Conservation (phyloP, 768 basidiomycete genomes). For the Podaxis sp. region DNA sequence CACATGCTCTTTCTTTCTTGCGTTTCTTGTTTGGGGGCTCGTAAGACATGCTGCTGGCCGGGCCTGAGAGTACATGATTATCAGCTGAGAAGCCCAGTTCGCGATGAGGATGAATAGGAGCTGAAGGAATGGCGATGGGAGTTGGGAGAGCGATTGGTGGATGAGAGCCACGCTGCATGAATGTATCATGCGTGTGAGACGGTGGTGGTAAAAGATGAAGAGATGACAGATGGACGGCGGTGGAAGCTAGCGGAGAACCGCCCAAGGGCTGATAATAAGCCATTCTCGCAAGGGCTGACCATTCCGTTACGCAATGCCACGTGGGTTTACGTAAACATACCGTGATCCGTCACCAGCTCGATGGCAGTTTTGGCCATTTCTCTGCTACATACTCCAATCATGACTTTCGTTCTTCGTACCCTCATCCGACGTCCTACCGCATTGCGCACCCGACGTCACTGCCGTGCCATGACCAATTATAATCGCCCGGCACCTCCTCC, state of each 20-base stretch:
- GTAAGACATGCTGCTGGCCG: not conserved
- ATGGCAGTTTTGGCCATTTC: not conserved
- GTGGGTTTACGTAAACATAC: not conserved
- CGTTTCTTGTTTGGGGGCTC: constrained; percentile 29
- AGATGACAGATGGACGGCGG: not conserved
- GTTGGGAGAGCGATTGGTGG: constrained; percentile 1
- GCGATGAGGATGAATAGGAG: constrained; percentile 2
- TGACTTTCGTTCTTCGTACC: not conserved
- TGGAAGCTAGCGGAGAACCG: not conserved
- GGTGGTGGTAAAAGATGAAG: not conserved
- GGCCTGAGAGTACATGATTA: not conserved
- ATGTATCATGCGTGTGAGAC: not conserved
- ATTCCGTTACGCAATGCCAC: constrained; percentile 8
- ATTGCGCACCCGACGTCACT: not conserved
- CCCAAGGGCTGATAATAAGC: not conserved
- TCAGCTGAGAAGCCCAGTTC: not conserved
- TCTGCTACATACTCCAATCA: not conserved
- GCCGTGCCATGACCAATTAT: constrained; percentile 29
- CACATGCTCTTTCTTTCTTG: constrained; percentile 54
- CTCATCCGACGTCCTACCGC: not conserved
- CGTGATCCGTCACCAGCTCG: not conserved
- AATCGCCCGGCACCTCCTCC: constrained; percentile 69
- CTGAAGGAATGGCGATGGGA: constrained; percentile 4
- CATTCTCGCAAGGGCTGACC: not conserved
- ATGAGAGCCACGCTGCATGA: constrained; percentile 3